A percentile compares a stretch with the other conserved stretches of the same genome.
phyloP scores from a whole-genome alignment of 805 yeast genomes.

The Yarrowia osloensis region DNA sequence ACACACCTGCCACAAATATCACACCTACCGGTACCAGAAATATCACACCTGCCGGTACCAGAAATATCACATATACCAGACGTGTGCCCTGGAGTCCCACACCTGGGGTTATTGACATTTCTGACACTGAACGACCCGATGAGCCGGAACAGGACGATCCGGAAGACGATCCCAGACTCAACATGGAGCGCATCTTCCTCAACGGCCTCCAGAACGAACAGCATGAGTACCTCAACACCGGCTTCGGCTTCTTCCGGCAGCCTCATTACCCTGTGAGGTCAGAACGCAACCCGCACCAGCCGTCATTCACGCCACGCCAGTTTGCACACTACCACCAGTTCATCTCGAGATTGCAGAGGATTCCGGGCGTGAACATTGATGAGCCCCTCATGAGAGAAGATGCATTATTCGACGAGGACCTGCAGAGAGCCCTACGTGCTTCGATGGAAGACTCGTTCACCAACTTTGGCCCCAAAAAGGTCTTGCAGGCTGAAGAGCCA shows the following conservation, averaged over 20 bases:
- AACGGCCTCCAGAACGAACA: neutral
- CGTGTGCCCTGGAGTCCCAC: neutral
- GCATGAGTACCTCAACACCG: neutral
- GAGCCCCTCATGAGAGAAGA: neutral
- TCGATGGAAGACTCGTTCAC: neutral
- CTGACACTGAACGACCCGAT: constrained; percentile 1
- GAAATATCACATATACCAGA: too few relatives aligned
- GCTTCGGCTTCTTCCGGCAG: constrained; percentile 1
- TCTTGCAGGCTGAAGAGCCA: constrained; percentile 13
- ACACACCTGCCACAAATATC: too few relatives aligned
- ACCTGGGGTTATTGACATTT: constrained; percentile 2
- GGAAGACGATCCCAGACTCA: neutral
- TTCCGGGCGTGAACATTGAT: neutral
- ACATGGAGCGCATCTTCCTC: neutral
- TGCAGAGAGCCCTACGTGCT: neutral
- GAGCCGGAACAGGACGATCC: neutral
- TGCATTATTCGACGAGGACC: neutral
- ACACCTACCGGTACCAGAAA: too few relatives aligned
- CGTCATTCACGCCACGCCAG: neutral
- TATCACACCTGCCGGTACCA: too few relatives aligned
- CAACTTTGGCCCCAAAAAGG: constrained; percentile 9
- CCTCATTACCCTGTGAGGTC: neutral
- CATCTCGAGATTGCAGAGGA: neutral
- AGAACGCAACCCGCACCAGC: neutral
- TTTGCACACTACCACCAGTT: neutral